These are phyloP conservation scores for Phlebiopsis flavidoalba DNA, from an alignment of 768 basidiomycete genomes.

Conservation along the genomic window DNA sequence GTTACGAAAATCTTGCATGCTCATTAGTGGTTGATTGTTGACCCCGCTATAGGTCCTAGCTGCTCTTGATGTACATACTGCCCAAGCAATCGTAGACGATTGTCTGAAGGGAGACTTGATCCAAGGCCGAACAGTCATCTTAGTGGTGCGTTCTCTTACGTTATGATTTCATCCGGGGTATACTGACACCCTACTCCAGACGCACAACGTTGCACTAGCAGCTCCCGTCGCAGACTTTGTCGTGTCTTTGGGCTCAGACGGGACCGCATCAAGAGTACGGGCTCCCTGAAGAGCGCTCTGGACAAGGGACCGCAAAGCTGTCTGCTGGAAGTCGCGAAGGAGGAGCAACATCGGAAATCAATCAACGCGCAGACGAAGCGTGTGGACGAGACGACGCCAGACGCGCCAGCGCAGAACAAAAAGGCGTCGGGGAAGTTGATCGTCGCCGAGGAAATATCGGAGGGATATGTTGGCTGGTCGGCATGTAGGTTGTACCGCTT, in stretches of 20 bases:
- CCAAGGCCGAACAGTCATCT: constrained; percentile 40
- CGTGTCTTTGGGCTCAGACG: constrained; percentile 49
- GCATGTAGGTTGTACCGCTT: constrained; percentile 22
- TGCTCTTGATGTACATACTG: constrained; percentile 46
- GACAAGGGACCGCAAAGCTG: constrained; percentile 33
- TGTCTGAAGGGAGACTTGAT: constrained; percentile 42
- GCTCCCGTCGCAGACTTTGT: constrained; percentile 48
- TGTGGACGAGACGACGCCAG: background rate
- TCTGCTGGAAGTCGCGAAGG: constrained; percentile 21
- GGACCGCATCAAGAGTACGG: constrained; percentile 43
- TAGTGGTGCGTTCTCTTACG: constrained; percentile 37
- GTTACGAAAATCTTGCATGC: constrained; percentile 26
- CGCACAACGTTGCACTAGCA: constrained; percentile 47
- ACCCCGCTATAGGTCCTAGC: constrained; percentile 29
- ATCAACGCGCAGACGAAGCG: constrained; percentile 18
- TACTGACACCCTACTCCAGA: constrained; percentile 23
- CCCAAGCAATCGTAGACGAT: constrained; percentile 44
- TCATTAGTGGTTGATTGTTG: background rate
- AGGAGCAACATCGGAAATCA: constrained; percentile 15
- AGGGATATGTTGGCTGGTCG: constrained; percentile 31
- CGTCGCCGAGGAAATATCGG: constrained; percentile 31
- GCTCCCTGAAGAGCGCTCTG: constrained; percentile 42
- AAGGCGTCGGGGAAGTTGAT: constrained; percentile 28
- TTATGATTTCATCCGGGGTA: background rate
- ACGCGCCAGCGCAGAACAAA: constrained; percentile 8